Percentiles rank a stretch among this genome's conserved stretches.
Evolutionary conservation across 768 basidiomycete species (phyloP).

Genomic region (Psilocybe subaeruginosa): DNA sequence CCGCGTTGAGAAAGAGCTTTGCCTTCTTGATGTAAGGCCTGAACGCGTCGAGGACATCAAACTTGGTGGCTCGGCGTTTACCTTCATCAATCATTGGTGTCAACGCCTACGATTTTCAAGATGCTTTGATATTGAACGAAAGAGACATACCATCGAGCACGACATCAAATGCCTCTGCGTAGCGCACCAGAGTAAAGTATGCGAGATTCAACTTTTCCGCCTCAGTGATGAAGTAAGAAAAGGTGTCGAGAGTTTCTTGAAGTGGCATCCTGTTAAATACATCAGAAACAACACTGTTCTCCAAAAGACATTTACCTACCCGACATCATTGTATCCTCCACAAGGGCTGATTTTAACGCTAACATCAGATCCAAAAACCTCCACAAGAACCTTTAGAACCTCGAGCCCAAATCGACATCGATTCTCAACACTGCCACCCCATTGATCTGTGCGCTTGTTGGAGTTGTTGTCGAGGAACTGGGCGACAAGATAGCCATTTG

Average conservation of each 20-base stretch:
- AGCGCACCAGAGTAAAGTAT: neutral
- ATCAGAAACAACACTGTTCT: too few relatives aligned
- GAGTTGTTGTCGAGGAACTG: conserved; percentile 52
- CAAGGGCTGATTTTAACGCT: conserved; percentile 45
- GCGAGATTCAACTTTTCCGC: conserved; percentile 1
- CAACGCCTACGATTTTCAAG: too few relatives aligned
- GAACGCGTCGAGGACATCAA: neutral
- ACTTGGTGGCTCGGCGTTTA: neutral
- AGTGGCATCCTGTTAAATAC: neutral
- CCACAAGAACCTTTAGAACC: conserved; percentile 42
- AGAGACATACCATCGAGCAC: neutral
- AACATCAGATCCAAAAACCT: conserved; percentile 47
- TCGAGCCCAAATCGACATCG: conserved; percentile 57
- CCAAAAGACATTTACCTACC: conserved; percentile 22
- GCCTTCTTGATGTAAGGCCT: neutral
- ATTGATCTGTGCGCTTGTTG: conserved; percentile 55
- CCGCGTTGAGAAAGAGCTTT: conserved; percentile 4
- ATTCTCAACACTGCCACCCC: conserved; percentile 61
- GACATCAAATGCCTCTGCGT: neutral
- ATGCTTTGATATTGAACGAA: too few relatives aligned
- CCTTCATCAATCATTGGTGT: neutral
- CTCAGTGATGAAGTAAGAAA: conserved; percentile 6
- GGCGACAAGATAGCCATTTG: conserved; percentile 44
- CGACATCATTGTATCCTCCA: conserved; percentile 47
- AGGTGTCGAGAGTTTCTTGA: conserved; percentile 2